Conservation (phyloP, 371 early-diverging fungal genomes). For the Parasitella parasitica region DNA sequence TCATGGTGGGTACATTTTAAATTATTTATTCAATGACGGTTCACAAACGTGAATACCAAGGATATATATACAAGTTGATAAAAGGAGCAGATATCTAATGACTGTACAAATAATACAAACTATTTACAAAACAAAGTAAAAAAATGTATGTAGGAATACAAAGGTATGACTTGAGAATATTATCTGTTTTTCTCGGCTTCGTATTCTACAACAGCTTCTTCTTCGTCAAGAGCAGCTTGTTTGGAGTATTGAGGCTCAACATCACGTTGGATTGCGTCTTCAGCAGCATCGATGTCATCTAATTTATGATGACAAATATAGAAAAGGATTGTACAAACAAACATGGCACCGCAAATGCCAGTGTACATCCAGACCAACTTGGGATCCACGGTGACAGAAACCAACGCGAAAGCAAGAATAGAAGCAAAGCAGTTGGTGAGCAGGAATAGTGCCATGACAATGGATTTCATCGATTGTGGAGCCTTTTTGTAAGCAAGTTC, state of each 20-base stretch:
- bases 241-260: background rate
- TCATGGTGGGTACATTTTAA: background rate
- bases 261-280: constrained; percentile 21
- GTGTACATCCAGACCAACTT: constrained; percentile 64
- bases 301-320: constrained; percentile 23
- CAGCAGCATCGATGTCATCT: constrained; percentile 20
- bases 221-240: background rate
- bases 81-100: background rate
- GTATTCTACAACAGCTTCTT: constrained; percentile 9
- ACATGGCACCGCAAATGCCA: constrained; percentile 28
- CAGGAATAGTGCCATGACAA: constrained; percentile 69
- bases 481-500: constrained; percentile 78
- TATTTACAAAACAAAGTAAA: background rate
- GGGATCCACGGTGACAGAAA: constrained; percentile 64
- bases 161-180: background rate
- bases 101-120: background rate
- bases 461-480: constrained; percentile 67
- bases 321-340: constrained; percentile 16
- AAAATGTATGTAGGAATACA: background rate
- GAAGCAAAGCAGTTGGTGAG: constrained; percentile 67
- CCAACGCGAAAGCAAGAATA: constrained; percentile 63
- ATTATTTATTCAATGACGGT: background rate
- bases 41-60: background rate
- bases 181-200: constrained; percentile 3
- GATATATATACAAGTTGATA: background rate